Conservation (phyloP, 129 eudicot genomes). For the Tagetes patula region DNA sequence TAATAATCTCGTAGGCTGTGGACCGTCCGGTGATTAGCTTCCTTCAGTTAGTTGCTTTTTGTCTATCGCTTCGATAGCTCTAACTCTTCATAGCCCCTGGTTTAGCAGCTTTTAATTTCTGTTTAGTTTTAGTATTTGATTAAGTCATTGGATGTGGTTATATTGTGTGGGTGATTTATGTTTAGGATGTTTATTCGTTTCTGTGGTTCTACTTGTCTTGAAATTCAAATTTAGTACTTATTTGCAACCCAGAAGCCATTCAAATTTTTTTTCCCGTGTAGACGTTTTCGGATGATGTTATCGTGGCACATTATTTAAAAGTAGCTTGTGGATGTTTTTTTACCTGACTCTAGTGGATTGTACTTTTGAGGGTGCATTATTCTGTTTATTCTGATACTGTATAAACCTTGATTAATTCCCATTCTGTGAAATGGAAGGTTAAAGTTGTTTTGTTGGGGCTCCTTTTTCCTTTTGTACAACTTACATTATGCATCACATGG, state of each 20-base stretch:
- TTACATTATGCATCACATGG: slow-evolving; percentile 33
- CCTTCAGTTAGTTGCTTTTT: not conserved
- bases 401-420: slow-evolving; percentile 6
- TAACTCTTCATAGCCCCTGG: slow-evolving; percentile 24
- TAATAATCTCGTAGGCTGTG: slow-evolving; percentile 14
- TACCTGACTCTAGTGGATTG: slow-evolving; percentile 8
- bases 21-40: slow-evolving; percentile 29
- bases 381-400: not conserved
- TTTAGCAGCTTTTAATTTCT: slow-evolving; percentile 25
- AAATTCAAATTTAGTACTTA: slow-evolving; percentile 6
- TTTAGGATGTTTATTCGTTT: slow-evolving; percentile 29
- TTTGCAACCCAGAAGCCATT: slow-evolving; percentile 30
- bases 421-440: slow-evolving; percentile 24
- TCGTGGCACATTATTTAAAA: slow-evolving; percentile 26
- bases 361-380: slow-evolving; percentile 13
- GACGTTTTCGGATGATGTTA: slow-evolving; percentile 27
- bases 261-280: slow-evolving; percentile 31
- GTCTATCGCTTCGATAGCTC: slow-evolving; percentile 8
- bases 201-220: slow-evolving; percentile 27
- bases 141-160: slow-evolving; percentile 24
- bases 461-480: slow-evolving; percentile 24
- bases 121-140: slow-evolving; percentile 20
- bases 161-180: slow-evolving; percentile 10
- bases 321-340: slow-evolving; percentile 21
- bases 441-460: slow-evolving; percentile 22